phyloP scores from a whole-genome alignment of 495 filamentous ascomycete genomes.

The Opeltia flavorubescens region DNA sequence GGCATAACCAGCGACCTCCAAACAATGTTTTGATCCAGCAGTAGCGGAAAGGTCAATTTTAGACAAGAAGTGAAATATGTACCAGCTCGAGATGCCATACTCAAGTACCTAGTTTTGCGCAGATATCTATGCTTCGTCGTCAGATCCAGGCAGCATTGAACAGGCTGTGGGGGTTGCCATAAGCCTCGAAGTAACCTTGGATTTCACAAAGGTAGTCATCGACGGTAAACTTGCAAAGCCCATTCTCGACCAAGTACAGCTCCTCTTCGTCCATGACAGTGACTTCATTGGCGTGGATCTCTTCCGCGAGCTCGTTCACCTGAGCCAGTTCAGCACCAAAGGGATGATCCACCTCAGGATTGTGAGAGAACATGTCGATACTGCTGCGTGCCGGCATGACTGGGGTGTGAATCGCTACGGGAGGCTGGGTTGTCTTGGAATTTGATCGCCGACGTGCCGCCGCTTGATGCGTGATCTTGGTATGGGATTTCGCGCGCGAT shows the following conservation, averaged over 20 bases:
- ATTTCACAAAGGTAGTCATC: slow-evolving; percentile 81
- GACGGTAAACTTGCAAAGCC: slow-evolving; percentile 59
- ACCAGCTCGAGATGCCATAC: not conserved
- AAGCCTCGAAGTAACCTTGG: slow-evolving; percentile 45
- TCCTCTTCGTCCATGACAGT: slow-evolving; percentile 52
- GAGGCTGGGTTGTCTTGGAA: slow-evolving; percentile 32
- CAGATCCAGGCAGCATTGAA: slow-evolving; percentile 31
- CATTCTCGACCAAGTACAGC: slow-evolving; percentile 44
- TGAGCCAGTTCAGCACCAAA: slow-evolving; percentile 38
- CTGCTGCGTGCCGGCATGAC: slow-evolving; percentile 24
- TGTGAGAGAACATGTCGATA: slow-evolving; percentile 29
- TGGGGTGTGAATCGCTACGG: slow-evolving; percentile 21
- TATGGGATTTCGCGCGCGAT: slow-evolving; percentile 65
- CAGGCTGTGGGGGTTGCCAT: slow-evolving; percentile 31
- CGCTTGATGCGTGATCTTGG: slow-evolving; percentile 60
- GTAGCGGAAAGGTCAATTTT: not conserved
- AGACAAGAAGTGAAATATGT: slow-evolving; percentile 1
- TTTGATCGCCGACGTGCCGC: slow-evolving; percentile 48
- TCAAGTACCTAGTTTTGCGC: not conserved
- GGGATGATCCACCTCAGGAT: slow-evolving; percentile 26
- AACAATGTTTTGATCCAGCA: not conserved
- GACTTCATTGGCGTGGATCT: slow-evolving; percentile 53
- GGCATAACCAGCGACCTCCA: too few species aligned
- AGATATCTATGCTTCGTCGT: too few species aligned
- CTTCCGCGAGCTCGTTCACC: slow-evolving; percentile 62